Base-by-base conservation (phyloP, 2,329 filamentous ascomycete genomes). In the Colletotrichum higginsianum region DNA sequence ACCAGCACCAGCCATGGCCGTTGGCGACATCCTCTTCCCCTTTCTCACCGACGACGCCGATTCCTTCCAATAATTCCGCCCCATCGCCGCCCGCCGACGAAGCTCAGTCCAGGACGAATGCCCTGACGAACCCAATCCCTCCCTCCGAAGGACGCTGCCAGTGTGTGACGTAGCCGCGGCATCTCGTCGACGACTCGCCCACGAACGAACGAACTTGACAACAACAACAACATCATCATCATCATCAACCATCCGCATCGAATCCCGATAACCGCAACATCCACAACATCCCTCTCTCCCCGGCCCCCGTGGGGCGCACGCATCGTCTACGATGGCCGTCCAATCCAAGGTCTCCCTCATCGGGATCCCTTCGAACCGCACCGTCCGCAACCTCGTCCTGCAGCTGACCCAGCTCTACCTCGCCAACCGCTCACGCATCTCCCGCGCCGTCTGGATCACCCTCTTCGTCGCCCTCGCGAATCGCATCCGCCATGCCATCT, bases 401-500 rank as follows among this genome's bases (percentile, higher is more conserved):
- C 87, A 91, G 75, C 84, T 97, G 73, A 92, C 92, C 3, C 82
- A 86, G 61, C 87, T 94, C 60, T 98, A 98, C 82, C 87, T 96
- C 74, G 87, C 89, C 73, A 91, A 97, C 83, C 93, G 95, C 76
- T 94, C 91, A 61, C 90, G 90, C 75, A 95, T 98, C 81, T 96
- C 94, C 26, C 92, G 94, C 78, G 91, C 90, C 74, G 90, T 97
- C 76, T 97, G 97, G 85, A 85, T 97, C 73, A 92, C 94, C 38
- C 88, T 98, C 76, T 90, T 96, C 76, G 84, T 96, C 75, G 91
- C 94, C 58, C 90, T 98, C 72, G 87, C 92, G 72, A 95, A 97
- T 81, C 94, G 96, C 77, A 91, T 98, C 66, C 94, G 95, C 77
- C 92, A 94, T 88, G 95, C 96, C 77, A 92, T 98, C 79, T 92